Conservation (phyloP, 2,329 filamentous ascomycete genomes). For the Fonsecaea nubica region DNA sequence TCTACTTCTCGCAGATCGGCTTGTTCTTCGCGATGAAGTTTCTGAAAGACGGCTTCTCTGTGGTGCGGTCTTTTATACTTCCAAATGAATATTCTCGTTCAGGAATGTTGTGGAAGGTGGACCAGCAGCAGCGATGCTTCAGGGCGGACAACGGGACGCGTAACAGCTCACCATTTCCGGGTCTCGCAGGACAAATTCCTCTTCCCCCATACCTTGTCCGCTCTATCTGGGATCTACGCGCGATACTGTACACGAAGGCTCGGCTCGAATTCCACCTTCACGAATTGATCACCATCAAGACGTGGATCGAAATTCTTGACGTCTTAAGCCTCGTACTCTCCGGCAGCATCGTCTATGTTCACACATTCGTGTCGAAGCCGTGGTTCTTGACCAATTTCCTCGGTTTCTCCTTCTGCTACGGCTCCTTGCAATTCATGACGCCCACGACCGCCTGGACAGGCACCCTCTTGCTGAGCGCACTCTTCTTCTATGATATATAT, state of each 20-base stretch:
- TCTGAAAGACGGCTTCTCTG: slow-evolving; percentile 72
- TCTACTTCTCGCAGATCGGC: slow-evolving; percentile 82
- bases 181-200: slow-evolving; percentile 56
- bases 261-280: slow-evolving; percentile 61
- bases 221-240: slow-evolving; percentile 59
- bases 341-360: slow-evolving; percentile 66
- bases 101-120: slow-evolving; percentile 58
- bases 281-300: slow-evolving; percentile 55
- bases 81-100: slow-evolving; percentile 69
- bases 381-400: slow-evolving; percentile 84
- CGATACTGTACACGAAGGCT: slow-evolving; percentile 58
- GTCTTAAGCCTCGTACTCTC: slow-evolving; percentile 64
- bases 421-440: slow-evolving; percentile 80
- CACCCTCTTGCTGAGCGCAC: slow-evolving; percentile 73
- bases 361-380: slow-evolving; percentile 65
- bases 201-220: slow-evolving; percentile 48
- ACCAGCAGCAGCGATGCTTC: slow-evolving; percentile 45
- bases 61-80: slow-evolving; percentile 72
- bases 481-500: slow-evolving; percentile 95
- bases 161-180: slow-evolving; percentile 58
- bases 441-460: slow-evolving; percentile 87
- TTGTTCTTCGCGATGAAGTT: slow-evolving; percentile 77
- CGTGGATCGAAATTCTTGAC: slow-evolving; percentile 51
- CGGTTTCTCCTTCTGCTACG: slow-evolving; percentile 86
- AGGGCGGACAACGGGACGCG: slow-evolving; percentile 33